Conservation (phyloP, 2,329 filamentous ascomycete species). For the Thelonectria discophora region DNA sequence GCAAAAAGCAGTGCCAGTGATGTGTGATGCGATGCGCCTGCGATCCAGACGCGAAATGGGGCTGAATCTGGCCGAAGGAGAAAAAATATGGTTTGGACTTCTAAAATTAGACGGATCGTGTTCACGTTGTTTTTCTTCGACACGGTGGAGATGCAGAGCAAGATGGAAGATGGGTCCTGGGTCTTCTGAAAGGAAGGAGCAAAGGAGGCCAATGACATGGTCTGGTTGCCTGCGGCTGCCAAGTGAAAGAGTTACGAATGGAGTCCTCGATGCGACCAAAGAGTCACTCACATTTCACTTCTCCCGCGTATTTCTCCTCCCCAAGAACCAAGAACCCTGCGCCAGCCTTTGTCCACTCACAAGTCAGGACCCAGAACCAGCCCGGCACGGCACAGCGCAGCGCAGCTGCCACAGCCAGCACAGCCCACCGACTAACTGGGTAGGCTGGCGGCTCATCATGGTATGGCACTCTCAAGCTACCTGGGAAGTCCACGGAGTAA, state of each 20-base stretch:
- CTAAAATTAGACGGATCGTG: constrained; percentile 47
- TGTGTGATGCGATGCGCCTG: constrained; percentile 32
- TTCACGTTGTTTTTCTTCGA: constrained; percentile 32
- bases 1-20: constrained; percentile 2
- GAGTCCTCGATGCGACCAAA: too few relatives aligned
- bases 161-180: constrained; percentile 1
- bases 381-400: background rate
- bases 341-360: too few relatives aligned
- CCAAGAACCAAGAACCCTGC: background rate
- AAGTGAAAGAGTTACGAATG: too few relatives aligned
- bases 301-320: background rate
- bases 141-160: constrained; percentile 12
- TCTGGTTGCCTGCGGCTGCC: background rate
- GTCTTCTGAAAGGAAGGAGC: constrained; percentile 2
- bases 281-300: too few relatives aligned
- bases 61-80: constrained; percentile 42
- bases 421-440: background rate
- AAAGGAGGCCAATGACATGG: constrained; percentile 28
- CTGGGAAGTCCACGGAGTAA: too few relatives aligned
- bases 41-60: constrained; percentile 38
- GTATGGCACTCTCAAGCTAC: too few relatives aligned
- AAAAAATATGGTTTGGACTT: constrained; percentile 28
- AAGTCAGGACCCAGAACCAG: background rate
- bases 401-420: background rate
- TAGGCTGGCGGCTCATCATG: background rate